phyloP scores from a whole-genome alignment of 495 filamentous ascomycete species.

The Penicillium coprophilum region DNA sequence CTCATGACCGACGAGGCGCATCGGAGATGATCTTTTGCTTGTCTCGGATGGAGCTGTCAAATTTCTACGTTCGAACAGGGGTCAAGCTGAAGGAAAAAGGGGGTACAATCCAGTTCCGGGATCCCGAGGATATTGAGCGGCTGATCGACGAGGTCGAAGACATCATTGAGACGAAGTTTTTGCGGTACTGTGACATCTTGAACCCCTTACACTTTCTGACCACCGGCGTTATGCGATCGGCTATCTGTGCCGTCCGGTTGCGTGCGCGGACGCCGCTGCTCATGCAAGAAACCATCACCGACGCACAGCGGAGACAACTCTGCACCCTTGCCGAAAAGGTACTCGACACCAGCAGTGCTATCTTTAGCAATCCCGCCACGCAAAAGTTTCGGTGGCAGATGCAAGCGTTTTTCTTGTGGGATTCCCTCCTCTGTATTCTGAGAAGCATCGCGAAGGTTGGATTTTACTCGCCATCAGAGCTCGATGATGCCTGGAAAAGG shows the following conservation, averaged over 20 bases:
- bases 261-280: constrained; percentile 13
- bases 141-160: constrained; percentile 29
- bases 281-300: constrained; percentile 10
- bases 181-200: constrained; percentile 55
- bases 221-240: constrained; percentile 49
- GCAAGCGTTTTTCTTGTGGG: constrained; percentile 20
- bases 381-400: constrained; percentile 15
- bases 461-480: constrained; percentile 12
- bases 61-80: constrained; percentile 3
- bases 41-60: constrained; percentile 51
- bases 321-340: constrained; percentile 24
- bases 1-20: constrained; percentile 49
- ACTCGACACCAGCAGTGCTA: constrained; percentile 16
- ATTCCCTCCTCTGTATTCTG: constrained; percentile 19
- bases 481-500: not conserved
- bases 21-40: constrained; percentile 82
- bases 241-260: constrained; percentile 22
- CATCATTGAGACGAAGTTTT: constrained; percentile 42
- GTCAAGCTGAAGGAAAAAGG: constrained; percentile 15
- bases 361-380: constrained; percentile 7
- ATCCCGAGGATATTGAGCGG: constrained; percentile 44
- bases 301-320: constrained; percentile 11
- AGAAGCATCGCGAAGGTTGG: constrained; percentile 9
- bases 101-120: constrained; percentile 11
- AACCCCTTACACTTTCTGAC: constrained; percentile 64